Base-by-base conservation (phyloP, 1,284 basidiomycete species). In the Ustilago cynodontis region DNA sequence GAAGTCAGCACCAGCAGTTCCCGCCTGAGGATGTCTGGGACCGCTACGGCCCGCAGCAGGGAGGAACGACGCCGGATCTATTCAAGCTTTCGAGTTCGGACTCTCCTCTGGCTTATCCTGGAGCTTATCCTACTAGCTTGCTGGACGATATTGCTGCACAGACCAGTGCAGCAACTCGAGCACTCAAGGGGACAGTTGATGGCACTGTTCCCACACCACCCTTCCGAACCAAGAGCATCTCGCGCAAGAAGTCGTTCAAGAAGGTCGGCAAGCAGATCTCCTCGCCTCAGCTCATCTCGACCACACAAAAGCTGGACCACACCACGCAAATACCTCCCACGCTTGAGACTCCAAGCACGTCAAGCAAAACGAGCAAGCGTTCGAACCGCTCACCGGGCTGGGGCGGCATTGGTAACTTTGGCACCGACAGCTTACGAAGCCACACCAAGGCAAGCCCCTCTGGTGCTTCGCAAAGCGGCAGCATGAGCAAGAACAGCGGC, bases 111-210 rank as follows among this genome's bases (percentile, higher is more conserved):
- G 55, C 39, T 35, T 60, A 51, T 20, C 13, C 37, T 22, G 59
- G 52, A 28, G n/a, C 51, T 13, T 61, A 73, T 37, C 61, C 61
- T 1, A 57, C 69, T 1, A 43, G 63, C 1, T 50, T 82, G 41
- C 43, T 79, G 22, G 78, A 81, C 28, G 81, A 83, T 37, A 62
- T 83, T 2, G 81, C 74, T 1, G 73, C 78, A n/a, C 82, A 83
- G 55, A 80, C 82, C 8, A 62, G 62, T 5, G 78, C 80, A 16
- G 82, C 82, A 6, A 83, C 82, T 3, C 59, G 58, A 39, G 82
- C 82, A 13, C 71, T 83, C 43, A 83, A 83, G 51, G 82, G 80
- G 9, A 61, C 71, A 0, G 74, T 76, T 43, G 68, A 69, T 49
- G 65, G 62, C 37, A 43, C 37, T 39, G 68, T 61, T 20, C 51